Evolutionary conservation across 2,329 filamentous ascomycete species (phyloP).

Genomic region (Pestalotiopsis fici): DNA sequence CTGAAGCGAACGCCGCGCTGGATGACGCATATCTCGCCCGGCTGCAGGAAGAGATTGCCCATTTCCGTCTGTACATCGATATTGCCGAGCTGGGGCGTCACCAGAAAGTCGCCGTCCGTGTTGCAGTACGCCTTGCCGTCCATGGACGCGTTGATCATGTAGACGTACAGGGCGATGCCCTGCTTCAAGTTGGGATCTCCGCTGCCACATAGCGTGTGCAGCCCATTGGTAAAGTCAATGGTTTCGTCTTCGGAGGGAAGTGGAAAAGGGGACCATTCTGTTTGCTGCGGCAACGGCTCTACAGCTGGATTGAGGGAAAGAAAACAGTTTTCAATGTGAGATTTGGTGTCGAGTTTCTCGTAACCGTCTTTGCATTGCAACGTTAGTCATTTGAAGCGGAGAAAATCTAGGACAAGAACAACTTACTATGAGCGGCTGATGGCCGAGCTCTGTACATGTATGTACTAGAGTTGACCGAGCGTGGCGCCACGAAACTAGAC

Average conservation of each 20-base stretch:
- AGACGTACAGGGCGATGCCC: constrained; percentile 5
- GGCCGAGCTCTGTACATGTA: constrained; percentile 45
- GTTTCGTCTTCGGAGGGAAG: neutral
- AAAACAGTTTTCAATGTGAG: constrained; percentile 10
- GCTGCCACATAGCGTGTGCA: neutral
- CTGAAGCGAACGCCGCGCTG: constrained; percentile 53
- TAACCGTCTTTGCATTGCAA: neutral
- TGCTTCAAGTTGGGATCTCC: neutral
- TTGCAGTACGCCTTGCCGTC: constrained; percentile 64
- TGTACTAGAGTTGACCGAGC: constrained; percentile 40
- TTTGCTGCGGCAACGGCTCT: neutral
- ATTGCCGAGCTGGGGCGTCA: constrained; percentile 58
- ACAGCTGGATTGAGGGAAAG: neutral
- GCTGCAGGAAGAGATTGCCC: constrained; percentile 52
- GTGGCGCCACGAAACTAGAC: constrained; percentile 41
- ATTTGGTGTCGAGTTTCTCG: constrained; percentile 15
- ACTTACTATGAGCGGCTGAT: constrained; percentile 36
- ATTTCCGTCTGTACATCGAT: constrained; percentile 62
- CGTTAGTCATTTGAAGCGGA: no score
- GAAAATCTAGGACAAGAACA: neutral
- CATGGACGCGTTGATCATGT: constrained; percentile 27
- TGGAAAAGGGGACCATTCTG: neutral
- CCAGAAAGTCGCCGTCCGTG: constrained; percentile 61
- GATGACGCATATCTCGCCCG: constrained; percentile 60
- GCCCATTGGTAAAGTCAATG: neutral